Evolutionary conservation across 768 basidiomycete genomes (phyloP).

Genomic region (Tulasnella sp.): DNA sequence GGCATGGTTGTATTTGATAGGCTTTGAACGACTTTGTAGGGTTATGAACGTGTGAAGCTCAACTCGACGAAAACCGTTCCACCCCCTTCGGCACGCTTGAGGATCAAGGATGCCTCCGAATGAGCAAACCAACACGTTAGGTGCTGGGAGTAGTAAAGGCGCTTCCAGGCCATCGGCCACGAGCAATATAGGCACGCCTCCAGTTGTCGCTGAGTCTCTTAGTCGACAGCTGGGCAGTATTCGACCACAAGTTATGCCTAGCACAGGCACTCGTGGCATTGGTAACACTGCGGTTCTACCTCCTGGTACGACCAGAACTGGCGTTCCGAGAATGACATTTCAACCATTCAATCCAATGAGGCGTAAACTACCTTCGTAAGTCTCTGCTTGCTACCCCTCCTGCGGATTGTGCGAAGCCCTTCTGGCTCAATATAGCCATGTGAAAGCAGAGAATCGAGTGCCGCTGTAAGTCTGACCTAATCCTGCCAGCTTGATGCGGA

Average conservation of each 20-base stretch:
- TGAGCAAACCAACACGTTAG: not conserved
- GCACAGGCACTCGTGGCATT: slow-evolving; percentile 3
- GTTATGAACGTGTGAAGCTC: not conserved
- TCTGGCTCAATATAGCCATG: not conserved
- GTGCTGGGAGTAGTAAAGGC: not conserved
- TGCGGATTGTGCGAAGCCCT: not conserved
- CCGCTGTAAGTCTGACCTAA: not conserved
- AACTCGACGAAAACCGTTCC: no score
- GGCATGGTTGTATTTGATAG: no score
- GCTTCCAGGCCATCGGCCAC: not conserved
- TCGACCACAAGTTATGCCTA: not conserved
- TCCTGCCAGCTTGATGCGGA: no score
- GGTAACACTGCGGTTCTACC: slow-evolving; percentile 4
- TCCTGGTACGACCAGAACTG: slow-evolving; percentile 1
- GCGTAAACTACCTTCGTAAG: slow-evolving; percentile 5
- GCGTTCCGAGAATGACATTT: slow-evolving; percentile 12
- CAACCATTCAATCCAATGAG: slow-evolving; percentile 3
- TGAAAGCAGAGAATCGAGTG: not conserved
- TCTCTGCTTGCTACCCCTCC: not conserved
- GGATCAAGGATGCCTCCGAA: not conserved
- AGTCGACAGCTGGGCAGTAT: not conserved
- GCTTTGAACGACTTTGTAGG: not conserved
- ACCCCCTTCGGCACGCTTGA: no score
- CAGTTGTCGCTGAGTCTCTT: not conserved
- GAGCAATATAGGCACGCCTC: not conserved